phyloP scores from a whole-genome alignment of 2,329 filamentous ascomycete genomes.

The Dothideomycetes sp. region DNA sequence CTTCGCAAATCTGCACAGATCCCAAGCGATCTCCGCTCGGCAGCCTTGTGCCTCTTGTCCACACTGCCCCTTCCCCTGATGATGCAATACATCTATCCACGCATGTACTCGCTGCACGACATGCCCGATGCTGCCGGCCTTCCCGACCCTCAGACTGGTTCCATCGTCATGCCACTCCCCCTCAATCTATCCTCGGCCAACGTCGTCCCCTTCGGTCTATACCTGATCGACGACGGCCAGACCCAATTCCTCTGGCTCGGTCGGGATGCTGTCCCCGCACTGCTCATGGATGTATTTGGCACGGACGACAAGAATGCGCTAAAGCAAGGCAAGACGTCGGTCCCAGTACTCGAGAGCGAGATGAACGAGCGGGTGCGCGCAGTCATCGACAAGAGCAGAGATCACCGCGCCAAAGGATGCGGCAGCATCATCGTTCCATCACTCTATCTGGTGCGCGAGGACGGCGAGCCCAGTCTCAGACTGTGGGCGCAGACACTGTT shows the following conservation, averaged over 20 bases:
- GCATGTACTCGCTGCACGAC: constrained; percentile 71
- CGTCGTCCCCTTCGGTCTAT: constrained; percentile 80
- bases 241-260: constrained; percentile 97
- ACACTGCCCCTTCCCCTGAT: constrained; percentile 82
- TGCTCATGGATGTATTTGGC: constrained; percentile 84
- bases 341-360: constrained; percentile 86
- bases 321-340: constrained; percentile 77
- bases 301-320: constrained; percentile 71
- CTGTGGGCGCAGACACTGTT: constrained; percentile 94
- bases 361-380: constrained; percentile 91
- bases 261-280: constrained; percentile 79
- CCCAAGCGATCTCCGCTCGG: constrained; percentile 83
- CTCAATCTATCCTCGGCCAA: constrained; percentile 81
- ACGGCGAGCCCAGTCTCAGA: constrained; percentile 89
- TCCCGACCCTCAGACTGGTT: constrained; percentile 73
- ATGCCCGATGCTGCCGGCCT: constrained; percentile 91
- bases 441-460: constrained; percentile 86
- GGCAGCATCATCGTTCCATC: constrained; percentile 90
- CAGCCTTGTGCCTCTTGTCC: constrained; percentile 85
- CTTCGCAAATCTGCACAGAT: constrained; percentile 89
- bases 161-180: constrained; percentile 76
- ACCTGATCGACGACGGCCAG: constrained; percentile 93
- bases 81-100: constrained; percentile 72
- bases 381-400: constrained; percentile 83
- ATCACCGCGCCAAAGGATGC: constrained; percentile 75